These are phyloP conservation scores for Colletotrichum euphorbiae DNA, from an alignment of 2,329 filamentous ascomycete species.

Conservation along the genomic window DNA sequence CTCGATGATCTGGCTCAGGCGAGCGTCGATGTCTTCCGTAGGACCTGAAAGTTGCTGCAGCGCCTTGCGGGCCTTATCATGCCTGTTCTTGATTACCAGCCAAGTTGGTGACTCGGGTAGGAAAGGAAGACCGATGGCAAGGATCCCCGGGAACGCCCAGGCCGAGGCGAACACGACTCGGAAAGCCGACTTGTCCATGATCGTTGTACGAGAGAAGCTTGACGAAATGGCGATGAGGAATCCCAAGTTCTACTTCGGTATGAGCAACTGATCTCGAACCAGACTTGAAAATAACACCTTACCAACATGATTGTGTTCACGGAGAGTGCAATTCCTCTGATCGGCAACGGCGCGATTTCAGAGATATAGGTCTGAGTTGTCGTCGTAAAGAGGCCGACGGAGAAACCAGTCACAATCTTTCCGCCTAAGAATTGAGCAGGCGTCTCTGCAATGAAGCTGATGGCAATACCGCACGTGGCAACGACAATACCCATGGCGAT, in stretches of 20 bases:
- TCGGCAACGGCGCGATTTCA: conserved; percentile 48
- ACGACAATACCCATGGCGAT: conserved; percentile 35
- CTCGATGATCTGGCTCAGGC: conserved; percentile 52
- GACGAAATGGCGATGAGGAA: conserved; percentile 48
- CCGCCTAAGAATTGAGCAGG: conserved; percentile 40
- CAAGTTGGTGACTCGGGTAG: conserved; percentile 56
- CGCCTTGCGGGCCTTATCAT: conserved; percentile 47
- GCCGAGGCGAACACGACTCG: conserved; percentile 48
- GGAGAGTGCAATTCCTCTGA: conserved; percentile 52
- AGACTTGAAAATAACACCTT: conserved; percentile 18
- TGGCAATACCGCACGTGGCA: conserved; percentile 38
- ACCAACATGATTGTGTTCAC: conserved; percentile 56
- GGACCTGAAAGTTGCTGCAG: conserved; percentile 46
- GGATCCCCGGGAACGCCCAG: conserved; percentile 46
- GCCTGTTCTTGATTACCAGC: conserved; percentile 49
- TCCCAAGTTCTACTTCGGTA: conserved; percentile 29
- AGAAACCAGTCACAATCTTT: conserved; percentile 43
- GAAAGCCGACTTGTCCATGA: conserved; percentile 47
- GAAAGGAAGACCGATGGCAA: conserved; percentile 39
- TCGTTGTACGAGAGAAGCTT: conserved; percentile 50
- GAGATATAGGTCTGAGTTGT: conserved; percentile 50
- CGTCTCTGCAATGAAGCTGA: conserved; percentile 38
- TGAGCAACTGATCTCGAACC: neutral
- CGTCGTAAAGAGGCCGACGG: conserved; percentile 39
- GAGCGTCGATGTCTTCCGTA: conserved; percentile 48